These are phyloP conservation scores for Nicotiana tomentosiformis DNA, from an alignment of 257 asterid species.

Conservation along the genomic window DNA sequence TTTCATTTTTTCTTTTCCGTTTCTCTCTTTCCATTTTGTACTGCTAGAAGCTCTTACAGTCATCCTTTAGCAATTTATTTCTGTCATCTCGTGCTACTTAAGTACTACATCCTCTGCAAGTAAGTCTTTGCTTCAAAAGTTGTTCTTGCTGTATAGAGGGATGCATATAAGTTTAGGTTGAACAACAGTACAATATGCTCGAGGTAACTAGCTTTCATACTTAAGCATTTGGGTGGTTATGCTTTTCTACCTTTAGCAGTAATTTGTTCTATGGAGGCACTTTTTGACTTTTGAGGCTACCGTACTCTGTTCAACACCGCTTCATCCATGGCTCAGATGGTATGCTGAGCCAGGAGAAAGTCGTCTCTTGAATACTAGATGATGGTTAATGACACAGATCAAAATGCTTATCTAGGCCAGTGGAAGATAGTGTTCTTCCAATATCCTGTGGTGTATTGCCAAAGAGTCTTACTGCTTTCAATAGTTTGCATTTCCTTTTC, in stretches of 20 bases:
- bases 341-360: not conserved
- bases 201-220: not conserved
- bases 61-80: not conserved
- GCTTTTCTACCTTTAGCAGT: not conserved
- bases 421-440: not conserved
- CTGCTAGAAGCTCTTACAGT: not conserved
- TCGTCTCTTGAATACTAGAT: not conserved
- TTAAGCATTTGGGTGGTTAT: not conserved
- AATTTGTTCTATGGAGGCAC: not conserved
- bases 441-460: not conserved
- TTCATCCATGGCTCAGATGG: not conserved
- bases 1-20: not conserved
- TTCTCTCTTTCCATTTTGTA: not conserved
- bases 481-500: too few relatives aligned
- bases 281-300: not conserved
- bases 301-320: not conserved
- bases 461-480: not conserved
- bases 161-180: not conserved
- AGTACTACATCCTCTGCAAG: not conserved
- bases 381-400: not conserved
- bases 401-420: not conserved
- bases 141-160: not conserved
- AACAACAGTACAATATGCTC: not conserved
- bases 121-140: not conserved
- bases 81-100: not conserved